Evolutionary conservation across 352 stramenopile species (phyloP).

Genomic region (Phytophthora pistaciae): DNA sequence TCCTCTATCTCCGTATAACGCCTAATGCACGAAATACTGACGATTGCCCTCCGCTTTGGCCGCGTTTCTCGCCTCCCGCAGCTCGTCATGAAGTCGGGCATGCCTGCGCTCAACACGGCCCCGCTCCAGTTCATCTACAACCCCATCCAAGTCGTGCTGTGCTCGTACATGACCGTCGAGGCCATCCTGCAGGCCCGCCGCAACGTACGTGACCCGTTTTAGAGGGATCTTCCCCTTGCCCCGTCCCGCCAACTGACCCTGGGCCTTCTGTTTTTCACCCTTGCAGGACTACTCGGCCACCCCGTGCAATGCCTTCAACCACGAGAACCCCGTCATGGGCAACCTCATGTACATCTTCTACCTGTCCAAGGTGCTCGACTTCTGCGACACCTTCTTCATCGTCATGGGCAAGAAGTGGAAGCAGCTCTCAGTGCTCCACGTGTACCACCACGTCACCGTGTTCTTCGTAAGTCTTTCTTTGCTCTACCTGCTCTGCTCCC

Average conservation of each 20-base stretch:
- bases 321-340: conserved; percentile 89
- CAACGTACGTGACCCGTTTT: conserved; percentile 51
- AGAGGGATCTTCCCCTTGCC: neutral
- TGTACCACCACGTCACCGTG: conserved; percentile 98
- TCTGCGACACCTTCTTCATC: conserved; percentile 96
- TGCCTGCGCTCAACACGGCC: conserved; percentile 62
- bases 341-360: conserved; percentile 98
- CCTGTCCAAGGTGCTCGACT: conserved; percentile 94
- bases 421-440: conserved; percentile 96
- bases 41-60: neutral
- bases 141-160: conserved; percentile 94
- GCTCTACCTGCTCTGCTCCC: conserved; percentile 4
- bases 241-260: conserved; percentile 15
- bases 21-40: conserved; percentile 1
- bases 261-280: conserved; percentile 8
- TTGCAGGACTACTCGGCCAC: conserved; percentile 81
- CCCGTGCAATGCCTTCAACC: conserved; percentile 92
- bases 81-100: conserved; percentile 63
- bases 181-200: conserved; percentile 88
- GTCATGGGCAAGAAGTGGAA: conserved; percentile 97
- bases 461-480: conserved; percentile 86
- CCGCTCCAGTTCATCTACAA: conserved; percentile 96
- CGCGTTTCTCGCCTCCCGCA: conserved; percentile 15
- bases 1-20: neutral
- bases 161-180: conserved; percentile 96